Evolutionary conservation across 768 basidiomycete genomes (phyloP), one percentile per base, ranked within the genome.

Genomic region (Strobilomyces confusus): DNA sequence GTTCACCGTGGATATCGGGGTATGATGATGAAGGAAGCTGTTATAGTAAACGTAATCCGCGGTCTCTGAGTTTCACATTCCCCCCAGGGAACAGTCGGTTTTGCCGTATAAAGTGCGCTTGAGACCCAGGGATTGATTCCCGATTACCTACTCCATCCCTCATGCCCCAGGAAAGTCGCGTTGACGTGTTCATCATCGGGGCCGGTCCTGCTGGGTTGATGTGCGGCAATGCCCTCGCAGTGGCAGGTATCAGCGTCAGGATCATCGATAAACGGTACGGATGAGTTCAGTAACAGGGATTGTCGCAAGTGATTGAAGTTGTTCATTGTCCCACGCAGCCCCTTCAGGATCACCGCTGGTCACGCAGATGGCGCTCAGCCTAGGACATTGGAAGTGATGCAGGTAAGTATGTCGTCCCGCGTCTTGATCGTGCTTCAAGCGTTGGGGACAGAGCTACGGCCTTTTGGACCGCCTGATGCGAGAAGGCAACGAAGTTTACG

Each of bases 401-500:
- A 82, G n/a, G n/a, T n/a, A n/a, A 72, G 78, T 73, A 54, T 13
- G 11, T 41, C 9, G 15, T 20, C 13, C 14, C 14, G 1, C 26
- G 1, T 13, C 26, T 15, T 41, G 3, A 29, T 36, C 17, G 17
- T 8, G 4, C 29, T 6, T 52, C 6, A 5, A 52, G 25, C 25
- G 2, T 5, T 3, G 20, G 9, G n/a, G 45, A 40, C n/a, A 90
- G 87, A 91, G 87, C 58, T 90, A 89, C 68, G 32, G 32, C 7
- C 32, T 32, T 32, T 6, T 12, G 6, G 32, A 32, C 7, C 32
- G 32, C 6, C 32, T 90, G n/a, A 54, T 89, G 25, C 75, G 69
- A 33, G 79, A 87, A 60, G 87, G 80, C 6, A 82, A 81, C 52
- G 83, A 87, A 44, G 76, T 91, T 76, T 80, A 87, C 56, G 77